phyloP scores from a whole-genome alignment of 495 filamentous ascomycete genomes.

The Daldinia grandis region DNA sequence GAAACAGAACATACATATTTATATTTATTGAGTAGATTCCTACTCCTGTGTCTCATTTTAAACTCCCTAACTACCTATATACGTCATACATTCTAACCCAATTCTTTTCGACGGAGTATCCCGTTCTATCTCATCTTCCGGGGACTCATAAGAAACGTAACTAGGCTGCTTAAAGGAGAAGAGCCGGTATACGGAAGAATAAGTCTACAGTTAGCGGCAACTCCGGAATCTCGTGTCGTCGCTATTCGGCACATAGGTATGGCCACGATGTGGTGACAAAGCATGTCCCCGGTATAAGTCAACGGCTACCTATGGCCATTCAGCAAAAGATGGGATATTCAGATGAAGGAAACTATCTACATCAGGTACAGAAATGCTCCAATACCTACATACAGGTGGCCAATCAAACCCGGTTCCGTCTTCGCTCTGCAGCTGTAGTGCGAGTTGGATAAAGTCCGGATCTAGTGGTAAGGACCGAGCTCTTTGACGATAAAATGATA shows the following conservation, averaged over 20 bases:
- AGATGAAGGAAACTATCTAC: background rate
- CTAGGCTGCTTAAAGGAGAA: background rate
- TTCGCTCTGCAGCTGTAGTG: conserved; percentile 19
- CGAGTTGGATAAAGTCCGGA: conserved; percentile 32
- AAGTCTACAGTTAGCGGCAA: conserved; percentile 3
- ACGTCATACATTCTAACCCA: too few relatives aligned
- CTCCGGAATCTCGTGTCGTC: conserved; percentile 2
- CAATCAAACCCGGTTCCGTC: conserved; percentile 15
- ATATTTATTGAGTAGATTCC: too few relatives aligned
- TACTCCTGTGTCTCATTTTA: too few relatives aligned
- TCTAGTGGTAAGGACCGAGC: conserved; percentile 17
- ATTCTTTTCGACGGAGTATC: background rate
- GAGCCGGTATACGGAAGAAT: background rate
- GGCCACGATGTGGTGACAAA: too few relatives aligned
- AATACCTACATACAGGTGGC: background rate
- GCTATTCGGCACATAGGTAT: conserved; percentile 8
- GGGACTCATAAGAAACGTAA: background rate
- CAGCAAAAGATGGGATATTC: too few relatives aligned
- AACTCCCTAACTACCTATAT: too few relatives aligned
- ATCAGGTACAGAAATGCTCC: background rate
- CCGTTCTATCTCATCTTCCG: background rate
- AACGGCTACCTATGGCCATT: too few relatives aligned
- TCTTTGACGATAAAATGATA: conserved; percentile 39
- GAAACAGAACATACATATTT: too few relatives aligned
- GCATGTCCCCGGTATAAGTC: too few relatives aligned